These are phyloP conservation scores for Planoprotostelium fungivorum DNA, from an alignment of 78 protist species.

Conservation along the genomic window DNA sequence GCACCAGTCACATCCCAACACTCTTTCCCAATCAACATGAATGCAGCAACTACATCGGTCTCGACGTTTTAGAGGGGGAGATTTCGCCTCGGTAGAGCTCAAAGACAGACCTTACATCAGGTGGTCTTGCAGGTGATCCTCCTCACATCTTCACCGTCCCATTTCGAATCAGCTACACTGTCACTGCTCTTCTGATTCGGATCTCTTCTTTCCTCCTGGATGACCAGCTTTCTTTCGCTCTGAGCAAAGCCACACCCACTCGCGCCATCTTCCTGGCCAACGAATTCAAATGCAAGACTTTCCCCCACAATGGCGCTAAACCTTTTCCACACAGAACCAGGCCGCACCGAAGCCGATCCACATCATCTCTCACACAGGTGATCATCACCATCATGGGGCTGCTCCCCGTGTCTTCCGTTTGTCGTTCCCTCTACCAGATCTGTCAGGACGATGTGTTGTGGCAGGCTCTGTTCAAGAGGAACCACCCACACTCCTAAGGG, in stretches of 20 bases:
- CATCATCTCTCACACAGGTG: neutral
- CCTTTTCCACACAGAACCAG: neutral
- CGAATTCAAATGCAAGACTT: neutral
- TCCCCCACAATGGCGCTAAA: neutral
- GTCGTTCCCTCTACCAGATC: neutral
- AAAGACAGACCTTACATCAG: neutral
- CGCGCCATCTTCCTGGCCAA: neutral
- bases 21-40: neutral
- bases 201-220: neutral
- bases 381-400: neutral
- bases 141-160: neutral
- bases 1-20: constrained; percentile 2
- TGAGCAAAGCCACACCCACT: neutral
- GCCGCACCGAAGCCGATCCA: neutral
- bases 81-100: neutral
- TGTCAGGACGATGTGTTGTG: neutral
- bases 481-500: neutral
- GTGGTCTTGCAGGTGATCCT: neutral
- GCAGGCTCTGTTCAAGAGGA: neutral
- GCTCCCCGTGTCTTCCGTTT: neutral
- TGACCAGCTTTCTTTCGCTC: neutral
- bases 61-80: neutral
- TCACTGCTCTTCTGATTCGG: neutral
- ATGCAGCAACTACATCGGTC: neutral
- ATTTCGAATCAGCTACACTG: neutral